Evolutionary conservation across 768 basidiomycete genomes (phyloP).

Genomic region (Neoboletus brunneissimus): DNA sequence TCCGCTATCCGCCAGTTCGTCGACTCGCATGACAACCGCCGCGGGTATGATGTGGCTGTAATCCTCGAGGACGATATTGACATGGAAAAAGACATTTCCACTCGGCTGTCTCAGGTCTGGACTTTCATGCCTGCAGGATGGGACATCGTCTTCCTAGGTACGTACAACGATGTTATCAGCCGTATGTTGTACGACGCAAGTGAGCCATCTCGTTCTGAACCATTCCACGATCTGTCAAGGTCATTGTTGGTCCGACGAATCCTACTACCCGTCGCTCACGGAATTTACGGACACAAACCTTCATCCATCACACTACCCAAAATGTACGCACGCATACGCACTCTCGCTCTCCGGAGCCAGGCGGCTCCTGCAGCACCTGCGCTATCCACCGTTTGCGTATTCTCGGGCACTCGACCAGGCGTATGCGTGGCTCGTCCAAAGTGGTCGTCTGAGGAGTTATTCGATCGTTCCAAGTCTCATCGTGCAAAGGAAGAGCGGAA

Average conservation of each 20-base stretch:
- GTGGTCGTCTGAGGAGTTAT: constrained; percentile 52
- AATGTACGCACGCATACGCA: constrained; percentile 74
- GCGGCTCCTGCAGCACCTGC: constrained; percentile 56
- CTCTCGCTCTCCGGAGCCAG: constrained; percentile 59
- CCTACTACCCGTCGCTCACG: constrained; percentile 40
- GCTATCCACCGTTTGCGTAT: constrained; percentile 66
- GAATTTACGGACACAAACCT: constrained; percentile 30
- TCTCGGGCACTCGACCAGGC: constrained; percentile 78
- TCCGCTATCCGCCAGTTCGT: constrained; percentile 47
- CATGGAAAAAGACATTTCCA: constrained; percentile 61
- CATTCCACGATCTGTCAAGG: constrained; percentile 39
- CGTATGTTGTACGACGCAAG: background rate
- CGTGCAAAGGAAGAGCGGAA: constrained; percentile 57
- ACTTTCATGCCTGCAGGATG: constrained; percentile 52
- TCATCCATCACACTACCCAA: constrained; percentile 58
- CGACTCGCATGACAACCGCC: constrained; percentile 4
- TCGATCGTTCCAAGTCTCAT: constrained; percentile 67
- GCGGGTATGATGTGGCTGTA: constrained; percentile 39
- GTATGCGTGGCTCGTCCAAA: constrained; percentile 61
- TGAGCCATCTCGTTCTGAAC: constrained; percentile 1
- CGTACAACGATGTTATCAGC: constrained; percentile 6
- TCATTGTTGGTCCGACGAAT: constrained; percentile 78
- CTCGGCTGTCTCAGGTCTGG: constrained; percentile 47
- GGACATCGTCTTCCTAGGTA: constrained; percentile 75
- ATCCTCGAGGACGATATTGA: constrained; percentile 81